Conservation (phyloP, 495 filamentous ascomycete species). For the Elasticomyces elasticus region DNA sequence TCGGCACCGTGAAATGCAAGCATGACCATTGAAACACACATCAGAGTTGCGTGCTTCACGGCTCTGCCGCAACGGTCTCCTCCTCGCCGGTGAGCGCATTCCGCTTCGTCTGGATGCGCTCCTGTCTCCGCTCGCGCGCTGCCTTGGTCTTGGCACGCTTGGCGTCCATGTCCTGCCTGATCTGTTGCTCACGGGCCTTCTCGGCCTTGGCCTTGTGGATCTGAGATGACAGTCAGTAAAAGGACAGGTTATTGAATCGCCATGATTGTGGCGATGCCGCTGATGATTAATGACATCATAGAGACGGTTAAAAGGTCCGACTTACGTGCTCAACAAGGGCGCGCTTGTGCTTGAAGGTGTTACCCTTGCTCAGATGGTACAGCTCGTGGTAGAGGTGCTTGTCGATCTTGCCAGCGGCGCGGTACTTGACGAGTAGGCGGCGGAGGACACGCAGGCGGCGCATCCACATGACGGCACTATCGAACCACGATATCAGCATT, state of each 20-base stretch:
- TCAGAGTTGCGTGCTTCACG: not conserved
- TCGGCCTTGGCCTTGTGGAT: conserved; percentile 99
- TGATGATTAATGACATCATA: conserved; percentile 28
- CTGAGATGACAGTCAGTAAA: conserved; percentile 37
- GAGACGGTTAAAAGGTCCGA: conserved; percentile 27
- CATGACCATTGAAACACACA: not conserved
- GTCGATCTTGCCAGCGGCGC: conserved; percentile 98
- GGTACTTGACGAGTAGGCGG: conserved; percentile 98
- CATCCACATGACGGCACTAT: conserved; percentile 97
- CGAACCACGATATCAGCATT: not conserved
- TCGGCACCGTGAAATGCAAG: not conserved
- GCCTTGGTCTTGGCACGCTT: conserved; percentile 99
- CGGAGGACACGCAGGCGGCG: conserved; percentile 97
- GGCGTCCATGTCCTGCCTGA: conserved; percentile 99
- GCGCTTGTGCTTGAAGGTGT: conserved; percentile 99
- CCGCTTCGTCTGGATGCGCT: conserved; percentile 82
- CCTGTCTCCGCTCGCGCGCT: conserved; percentile 88
- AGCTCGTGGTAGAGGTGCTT: conserved; percentile 99
- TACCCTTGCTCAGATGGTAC: conserved; percentile 99
- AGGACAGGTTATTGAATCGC: not conserved
- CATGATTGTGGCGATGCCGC: not conserved
- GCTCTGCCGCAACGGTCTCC: conserved; percentile 17
- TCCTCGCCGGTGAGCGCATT: conserved; percentile 70
- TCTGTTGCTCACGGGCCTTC: conserved; percentile 81
- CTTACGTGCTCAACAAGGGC: conserved; percentile 98